These are phyloP conservation scores for Leccinum variicolor DNA, from an alignment of 768 basidiomycete species.

Conservation along the genomic window DNA sequence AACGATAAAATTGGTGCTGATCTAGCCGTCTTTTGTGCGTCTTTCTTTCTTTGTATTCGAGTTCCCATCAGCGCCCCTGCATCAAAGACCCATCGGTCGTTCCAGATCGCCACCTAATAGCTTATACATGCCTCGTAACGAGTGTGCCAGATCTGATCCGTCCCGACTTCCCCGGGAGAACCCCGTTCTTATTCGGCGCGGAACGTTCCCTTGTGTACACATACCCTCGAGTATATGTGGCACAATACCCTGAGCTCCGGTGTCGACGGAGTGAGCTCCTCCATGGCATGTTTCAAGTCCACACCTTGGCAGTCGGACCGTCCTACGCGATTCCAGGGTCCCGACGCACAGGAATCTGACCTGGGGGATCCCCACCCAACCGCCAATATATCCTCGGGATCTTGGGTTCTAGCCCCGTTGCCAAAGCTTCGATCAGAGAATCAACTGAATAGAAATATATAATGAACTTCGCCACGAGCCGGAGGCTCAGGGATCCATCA, in stretches of 20 bases:
- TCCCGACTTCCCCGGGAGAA: background rate
- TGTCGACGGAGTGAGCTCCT: background rate
- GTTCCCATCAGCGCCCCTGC: background rate
- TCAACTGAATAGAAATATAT: background rate
- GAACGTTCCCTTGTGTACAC: background rate
- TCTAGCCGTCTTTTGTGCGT: background rate
- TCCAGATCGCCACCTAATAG: background rate
- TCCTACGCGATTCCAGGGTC: background rate
- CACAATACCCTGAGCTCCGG: background rate
- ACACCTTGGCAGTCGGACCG: background rate
- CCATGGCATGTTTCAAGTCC: background rate
- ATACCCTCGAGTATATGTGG: background rate
- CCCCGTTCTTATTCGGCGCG: background rate
- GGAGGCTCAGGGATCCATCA: background rate
- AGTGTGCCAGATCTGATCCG: background rate
- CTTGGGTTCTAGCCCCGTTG: background rate
- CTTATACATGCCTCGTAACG: background rate
- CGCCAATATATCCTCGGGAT: background rate
- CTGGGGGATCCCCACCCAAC: background rate
- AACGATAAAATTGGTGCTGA: background rate
- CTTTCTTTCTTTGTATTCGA: background rate
- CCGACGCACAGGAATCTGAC: background rate
- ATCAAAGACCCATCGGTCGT: background rate
- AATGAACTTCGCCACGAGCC: background rate
- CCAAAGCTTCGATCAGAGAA: background rate